Conservation (phyloP, 345 rosid genomes). For the Populus simonii region DNA sequence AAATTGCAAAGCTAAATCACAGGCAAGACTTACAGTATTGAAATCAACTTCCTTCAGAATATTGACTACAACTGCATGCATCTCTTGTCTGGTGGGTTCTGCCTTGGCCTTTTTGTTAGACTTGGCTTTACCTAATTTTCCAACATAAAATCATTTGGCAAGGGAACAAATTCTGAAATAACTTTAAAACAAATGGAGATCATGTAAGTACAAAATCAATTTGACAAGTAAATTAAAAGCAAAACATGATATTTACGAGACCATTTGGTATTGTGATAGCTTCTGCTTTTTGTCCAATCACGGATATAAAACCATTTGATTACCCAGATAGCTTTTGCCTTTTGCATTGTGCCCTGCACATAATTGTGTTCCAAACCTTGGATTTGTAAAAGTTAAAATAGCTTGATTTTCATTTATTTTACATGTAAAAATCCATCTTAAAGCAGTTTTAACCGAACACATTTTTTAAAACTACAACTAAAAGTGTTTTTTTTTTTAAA, state of each 20-base stretch:
- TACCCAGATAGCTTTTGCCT: no score
- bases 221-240: not conserved
- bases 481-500: no score
- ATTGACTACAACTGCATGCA: slow-evolving; percentile 78
- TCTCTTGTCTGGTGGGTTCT: slow-evolving; percentile 79
- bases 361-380: no score
- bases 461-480: no score
- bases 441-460: no score
- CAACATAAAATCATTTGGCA: slow-evolving; percentile 12
- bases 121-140: slow-evolving; percentile 54
- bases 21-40: slow-evolving; percentile 66
- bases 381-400: no score
- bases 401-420: no score
- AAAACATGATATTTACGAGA: not conserved
- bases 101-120: slow-evolving; percentile 55
- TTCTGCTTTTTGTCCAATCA: no score
- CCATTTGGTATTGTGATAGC: no score
- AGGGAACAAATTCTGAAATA: not conserved
- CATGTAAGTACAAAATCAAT: not conserved
- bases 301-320: no score
- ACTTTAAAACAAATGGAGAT: not conserved
- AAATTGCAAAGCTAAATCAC: not conserved
- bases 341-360: no score
- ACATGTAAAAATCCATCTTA: no score
- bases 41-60: slow-evolving; percentile 94